Evolutionary conservation across 129 eudicot genomes (phyloP), one percentile per base, ranked within the genome.

Genomic region (Saussurea involucrata): DNA sequence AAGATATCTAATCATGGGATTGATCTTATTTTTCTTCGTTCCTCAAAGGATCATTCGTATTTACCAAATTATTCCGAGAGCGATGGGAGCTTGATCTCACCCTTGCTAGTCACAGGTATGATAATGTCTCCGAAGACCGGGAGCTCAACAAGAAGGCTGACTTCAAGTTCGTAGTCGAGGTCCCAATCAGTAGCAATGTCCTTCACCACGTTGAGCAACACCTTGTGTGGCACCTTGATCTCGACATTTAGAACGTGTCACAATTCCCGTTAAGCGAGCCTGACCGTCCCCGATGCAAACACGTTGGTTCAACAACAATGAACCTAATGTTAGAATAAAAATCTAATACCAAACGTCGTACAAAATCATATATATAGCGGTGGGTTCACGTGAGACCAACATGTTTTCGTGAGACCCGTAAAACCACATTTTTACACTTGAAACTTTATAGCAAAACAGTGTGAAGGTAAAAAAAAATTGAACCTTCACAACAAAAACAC

Each of bases 101-200:
- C 85, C 53, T 6, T 24, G 11, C 71, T 65, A 36, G 64, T 32
- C 20, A 82, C 27, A 0, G 82, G 85, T 49, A 82, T 71, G 82
- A 20, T 27, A 11, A 77, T 46, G 27, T 82, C 65, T 37, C 78
- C 82, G 12, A 82, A n/a, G 46, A 76, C 21, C 17, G 84, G 80
- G 29, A 82, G 49, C 66, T 82, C 74, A 76, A 82, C 29, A 2
- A 76, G 49, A 6, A 82, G 58, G 46, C 8, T 64, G n/a, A 77
- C 55, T 71, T 71, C 57, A 66, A 82, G 63, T 55, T 82, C 86
- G 27, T 82, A 82, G 27, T 82, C 86, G 3, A 82, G 72, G 42
- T 82, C 86, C 86, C 86, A 76, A 27, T 82, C 86, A 0, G 18
- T 24, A 6, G 75, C 82, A 49, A 82, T 78, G 71, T 82, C 82